phyloP scores from a whole-genome alignment of 148 eudicot genomes.

The Arbutus unedo region DNA sequence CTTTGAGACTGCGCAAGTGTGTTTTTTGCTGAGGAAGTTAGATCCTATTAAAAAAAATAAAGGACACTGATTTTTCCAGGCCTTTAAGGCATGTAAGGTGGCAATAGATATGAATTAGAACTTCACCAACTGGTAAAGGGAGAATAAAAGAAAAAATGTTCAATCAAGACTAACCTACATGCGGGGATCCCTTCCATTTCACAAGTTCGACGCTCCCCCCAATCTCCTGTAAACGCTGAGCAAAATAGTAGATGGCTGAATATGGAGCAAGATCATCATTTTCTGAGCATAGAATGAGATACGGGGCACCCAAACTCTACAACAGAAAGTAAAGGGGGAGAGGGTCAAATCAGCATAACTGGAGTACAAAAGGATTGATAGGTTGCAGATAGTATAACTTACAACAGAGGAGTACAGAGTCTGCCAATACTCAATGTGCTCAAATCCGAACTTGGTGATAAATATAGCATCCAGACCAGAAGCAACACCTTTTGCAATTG shows the following conservation, averaged over 20 bases:
- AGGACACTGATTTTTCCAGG: neutral
- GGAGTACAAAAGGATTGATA: neutral
- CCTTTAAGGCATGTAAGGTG: neutral
- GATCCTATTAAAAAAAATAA: neutral
- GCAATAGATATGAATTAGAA: neutral
- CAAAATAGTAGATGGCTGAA: conserved; percentile 42
- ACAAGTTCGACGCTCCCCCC: conserved; percentile 55
- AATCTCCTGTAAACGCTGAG: conserved; percentile 42
- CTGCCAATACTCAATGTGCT: conserved; percentile 52
- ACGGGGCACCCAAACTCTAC: conserved; percentile 51
- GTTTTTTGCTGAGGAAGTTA: neutral
- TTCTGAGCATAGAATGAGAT: conserved; percentile 56
- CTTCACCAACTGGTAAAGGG: neutral
- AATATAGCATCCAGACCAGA: conserved; percentile 65
- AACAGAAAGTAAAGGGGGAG: conserved; percentile 10
- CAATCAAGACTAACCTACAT: conserved; percentile 39
- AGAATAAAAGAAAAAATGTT: neutral
- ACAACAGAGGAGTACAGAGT: conserved; percentile 63
- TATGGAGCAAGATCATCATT: conserved; percentile 55
- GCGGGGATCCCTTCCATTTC: conserved; percentile 44
- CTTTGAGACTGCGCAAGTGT: too few relatives aligned
- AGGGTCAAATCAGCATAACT: neutral
- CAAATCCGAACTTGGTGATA: conserved; percentile 54
- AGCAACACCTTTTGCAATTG: conserved; percentile 50
- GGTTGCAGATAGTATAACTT: conserved; percentile 23